A percentile compares a stretch with the other conserved stretches of the same genome.
These are phyloP conservation scores for Durio zibethinus DNA, from an alignment of 345 rosid genomes.

Conservation along the genomic window DNA sequence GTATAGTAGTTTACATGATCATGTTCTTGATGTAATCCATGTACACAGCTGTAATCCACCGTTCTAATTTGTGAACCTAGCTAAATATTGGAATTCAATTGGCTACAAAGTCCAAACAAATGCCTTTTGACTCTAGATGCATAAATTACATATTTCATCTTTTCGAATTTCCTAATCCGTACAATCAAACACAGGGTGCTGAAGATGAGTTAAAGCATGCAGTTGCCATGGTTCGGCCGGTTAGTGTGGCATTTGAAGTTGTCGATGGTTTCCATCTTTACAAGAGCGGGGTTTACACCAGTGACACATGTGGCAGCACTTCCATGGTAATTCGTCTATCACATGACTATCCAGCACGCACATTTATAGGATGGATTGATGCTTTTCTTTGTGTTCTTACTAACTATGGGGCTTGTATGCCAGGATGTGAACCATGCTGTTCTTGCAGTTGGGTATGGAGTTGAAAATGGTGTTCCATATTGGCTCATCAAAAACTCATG, in stretches of 20 bases:
- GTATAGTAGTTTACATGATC: background rate
- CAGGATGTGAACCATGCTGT: slow-evolving; percentile 99
- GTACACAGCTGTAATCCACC: background rate
- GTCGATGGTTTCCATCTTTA: slow-evolving; percentile 59
- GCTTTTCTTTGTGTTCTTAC: background rate
- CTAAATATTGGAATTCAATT: background rate
- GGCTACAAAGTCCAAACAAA: background rate
- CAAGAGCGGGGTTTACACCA: slow-evolving; percentile 79
- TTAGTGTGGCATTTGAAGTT: slow-evolving; percentile 88
- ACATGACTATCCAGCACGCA: background rate
- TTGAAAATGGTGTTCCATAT: slow-evolving; percentile 70
- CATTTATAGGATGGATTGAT: background rate
- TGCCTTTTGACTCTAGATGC: background rate
- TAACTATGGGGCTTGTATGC: slow-evolving; percentile 12
- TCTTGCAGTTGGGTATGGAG: slow-evolving; percentile 90
- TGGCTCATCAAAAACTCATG: slow-evolving; percentile 97
- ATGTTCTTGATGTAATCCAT: background rate
- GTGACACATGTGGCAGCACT: slow-evolving; percentile 58
- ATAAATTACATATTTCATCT: background rate
- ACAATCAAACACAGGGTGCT: slow-evolving; percentile 56
- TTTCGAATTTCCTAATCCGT: background rate
- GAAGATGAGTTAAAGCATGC: slow-evolving; percentile 92
- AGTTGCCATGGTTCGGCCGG: slow-evolving; percentile 83
- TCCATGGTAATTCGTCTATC: slow-evolving; percentile 43
- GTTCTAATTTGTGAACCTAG: background rate